These are phyloP conservation scores for Botrytis cinerea DNA, from an alignment of 2,329 filamentous ascomycete genomes.

Conservation along the genomic window DNA sequence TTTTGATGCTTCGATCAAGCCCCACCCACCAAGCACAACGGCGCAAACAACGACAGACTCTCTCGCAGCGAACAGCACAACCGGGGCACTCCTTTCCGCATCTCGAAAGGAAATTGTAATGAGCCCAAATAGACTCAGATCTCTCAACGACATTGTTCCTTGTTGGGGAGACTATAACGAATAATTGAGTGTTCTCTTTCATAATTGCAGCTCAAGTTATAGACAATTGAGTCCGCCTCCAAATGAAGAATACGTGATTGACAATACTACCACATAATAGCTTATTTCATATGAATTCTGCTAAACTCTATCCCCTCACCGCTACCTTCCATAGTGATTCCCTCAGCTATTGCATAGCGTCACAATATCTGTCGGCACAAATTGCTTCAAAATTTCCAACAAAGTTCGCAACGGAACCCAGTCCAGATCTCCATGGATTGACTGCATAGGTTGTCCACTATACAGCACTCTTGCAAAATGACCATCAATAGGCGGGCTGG, in stretches of 20 bases:
- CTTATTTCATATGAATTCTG: neutral
- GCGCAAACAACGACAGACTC: neutral
- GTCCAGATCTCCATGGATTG: slow-evolving; percentile 34
- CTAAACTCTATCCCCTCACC: no score
- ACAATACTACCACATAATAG: neutral
- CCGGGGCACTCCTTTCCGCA: no score
- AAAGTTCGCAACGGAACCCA: slow-evolving; percentile 32
- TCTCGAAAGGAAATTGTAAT: no score
- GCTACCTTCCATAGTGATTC: neutral
- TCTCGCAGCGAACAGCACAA: neutral
- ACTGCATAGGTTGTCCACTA: slow-evolving; percentile 34
- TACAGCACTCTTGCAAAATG: slow-evolving; percentile 39
- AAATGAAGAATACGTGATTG: neutral
- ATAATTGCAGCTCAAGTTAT: neutral
- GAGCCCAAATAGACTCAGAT: neutral
- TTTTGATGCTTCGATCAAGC: neutral
- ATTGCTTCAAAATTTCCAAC: slow-evolving; percentile 29
- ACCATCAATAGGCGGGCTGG: neutral
- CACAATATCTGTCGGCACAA: slow-evolving; percentile 34
- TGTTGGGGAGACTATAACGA: neutral
- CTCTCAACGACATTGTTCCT: neutral
- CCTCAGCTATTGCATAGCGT: slow-evolving; percentile 17
- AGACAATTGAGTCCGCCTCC: neutral
- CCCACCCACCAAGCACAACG: neutral
- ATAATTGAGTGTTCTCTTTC: neutral